phyloP scores from a whole-genome alignment of 768 basidiomycete species.

The Mycena belliarum region DNA sequence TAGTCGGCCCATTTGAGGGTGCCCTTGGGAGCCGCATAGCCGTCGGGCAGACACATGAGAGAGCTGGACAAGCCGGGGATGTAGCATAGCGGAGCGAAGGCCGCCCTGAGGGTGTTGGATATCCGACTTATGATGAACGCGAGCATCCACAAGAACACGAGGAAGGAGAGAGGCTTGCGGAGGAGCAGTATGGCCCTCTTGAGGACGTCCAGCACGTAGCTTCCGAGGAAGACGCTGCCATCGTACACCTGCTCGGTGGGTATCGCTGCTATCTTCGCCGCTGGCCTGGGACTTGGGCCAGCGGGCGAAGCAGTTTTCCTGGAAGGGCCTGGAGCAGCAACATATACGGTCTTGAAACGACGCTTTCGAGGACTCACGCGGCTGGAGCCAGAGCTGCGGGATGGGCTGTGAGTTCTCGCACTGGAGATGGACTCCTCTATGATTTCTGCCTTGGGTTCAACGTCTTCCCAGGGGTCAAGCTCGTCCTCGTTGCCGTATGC shows the following conservation, averaged over 20 bases:
- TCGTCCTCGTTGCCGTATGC: not conserved
- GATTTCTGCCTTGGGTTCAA: not conserved
- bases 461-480: conserved; percentile 17
- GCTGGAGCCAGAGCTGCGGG: not conserved
- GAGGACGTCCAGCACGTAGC: conserved; percentile 52
- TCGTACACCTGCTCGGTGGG: conserved; percentile 19
- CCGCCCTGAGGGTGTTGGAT: conserved; percentile 42
- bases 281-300: not conserved
- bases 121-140: conserved; percentile 44
- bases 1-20: conserved; percentile 57
- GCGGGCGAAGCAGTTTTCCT: not conserved
- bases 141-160: conserved; percentile 54
- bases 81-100: conserved; percentile 60
- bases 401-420: conserved; percentile 1
- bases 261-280: conserved; percentile 3
- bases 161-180: conserved; percentile 54
- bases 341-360: conserved; percentile 2
- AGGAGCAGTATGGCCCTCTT: conserved; percentile 48
- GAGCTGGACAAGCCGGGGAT: conserved; percentile 59
- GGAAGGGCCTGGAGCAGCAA: not conserved
- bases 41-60: conserved; percentile 39
- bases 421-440: not conserved
- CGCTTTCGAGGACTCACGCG: conserved; percentile 16
- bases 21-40: not conserved
- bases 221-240: conserved; percentile 30